Conservation (phyloP, 805 yeast species). For the Lachancea kluyveri region DNA sequence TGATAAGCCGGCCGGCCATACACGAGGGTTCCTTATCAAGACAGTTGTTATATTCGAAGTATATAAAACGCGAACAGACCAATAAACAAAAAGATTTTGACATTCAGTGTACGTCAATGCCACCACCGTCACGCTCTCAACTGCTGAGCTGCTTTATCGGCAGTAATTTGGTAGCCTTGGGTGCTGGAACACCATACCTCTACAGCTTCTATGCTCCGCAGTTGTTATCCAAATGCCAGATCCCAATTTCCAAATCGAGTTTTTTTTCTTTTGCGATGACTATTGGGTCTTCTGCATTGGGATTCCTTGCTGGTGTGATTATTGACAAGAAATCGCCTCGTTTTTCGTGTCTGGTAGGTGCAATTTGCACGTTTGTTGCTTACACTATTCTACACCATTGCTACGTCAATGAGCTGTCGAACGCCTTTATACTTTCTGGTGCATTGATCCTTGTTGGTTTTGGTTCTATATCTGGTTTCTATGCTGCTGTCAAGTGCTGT, state of each 20-base stretch:
- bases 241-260: slow-evolving; percentile 58
- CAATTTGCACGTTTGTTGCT: slow-evolving; percentile 47
- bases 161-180: slow-evolving; percentile 46
- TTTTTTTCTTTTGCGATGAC: slow-evolving; percentile 55
- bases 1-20: no score
- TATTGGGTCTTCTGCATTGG: slow-evolving; percentile 63
- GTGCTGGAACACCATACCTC: slow-evolving; percentile 70
- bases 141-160: slow-evolving; percentile 24
- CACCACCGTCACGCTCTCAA: slow-evolving; percentile 15
- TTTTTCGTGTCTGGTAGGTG: slow-evolving; percentile 47
- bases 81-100: no score
- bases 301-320: slow-evolving; percentile 62
- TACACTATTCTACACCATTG: slow-evolving; percentile 45
- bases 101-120: no score
- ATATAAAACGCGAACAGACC: no score
- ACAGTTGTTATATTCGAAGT: no score
- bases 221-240: slow-evolving; percentile 47
- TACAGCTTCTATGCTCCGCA: slow-evolving; percentile 77
- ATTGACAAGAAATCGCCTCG: slow-evolving; percentile 59
- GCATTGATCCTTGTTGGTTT: slow-evolving; percentile 54
- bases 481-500: slow-evolving; percentile 45
- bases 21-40: no score
- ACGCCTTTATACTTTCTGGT: slow-evolving; percentile 37
- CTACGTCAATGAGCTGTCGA: slow-evolving; percentile 36
- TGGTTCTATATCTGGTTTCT: slow-evolving; percentile 57